Base-by-base conservation (phyloP, 176 grass and related monocot genomes). In the Chrysopogon serrulatus region DNA sequence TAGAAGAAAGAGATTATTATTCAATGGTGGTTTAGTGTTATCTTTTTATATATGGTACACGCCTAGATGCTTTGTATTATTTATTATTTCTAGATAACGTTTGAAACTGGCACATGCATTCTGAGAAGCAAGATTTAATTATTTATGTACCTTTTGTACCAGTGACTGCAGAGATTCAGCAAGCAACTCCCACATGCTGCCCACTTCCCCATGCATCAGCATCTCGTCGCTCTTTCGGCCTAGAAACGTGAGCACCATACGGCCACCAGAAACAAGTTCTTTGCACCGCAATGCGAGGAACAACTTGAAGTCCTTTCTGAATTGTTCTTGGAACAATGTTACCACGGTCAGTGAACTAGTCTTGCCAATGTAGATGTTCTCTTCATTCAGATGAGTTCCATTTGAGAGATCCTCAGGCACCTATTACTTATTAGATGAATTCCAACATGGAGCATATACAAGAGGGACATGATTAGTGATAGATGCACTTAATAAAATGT, bases 271-370 rank as follows among this genome's bases (percentile, higher is more conserved):
- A 10, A 70, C 69, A 34, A 87, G 82, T 63, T 92, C 86, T 47
- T 49, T 60, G 16, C 5, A 79, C n/a, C 83, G 86, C n/a, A 78
- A 21, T n/a, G 53, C 13, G 31, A 91, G 86, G 79, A 91, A 91
- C 8, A 48, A 8, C 16, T n/a, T 45, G 41, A 51, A 51, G 18
- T 51, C 48, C 18, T 51, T 51, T 51, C 17, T 51, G 48, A 51
- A 51, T 21, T 51, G 48, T 51, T 51, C 18, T 21, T 21, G 48
- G 48, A 51, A 51, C 6, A 51, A 51, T 51, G 48, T 8, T 51
- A 51, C 48, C 18, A 51, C 18, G 5, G 17, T 51, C 6, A 18
- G 48, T 4, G 47, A 49, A 18, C 18, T 51, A 51, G 48, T 21
- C 48, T 51, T 51, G 18, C 36, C 36, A 35, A 35, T 53, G 48